Percentiles rank a stretch among this genome's conserved stretches.
phyloP scores from a whole-genome alignment of 148 eudicot species.

The Cornus kousa region DNA sequence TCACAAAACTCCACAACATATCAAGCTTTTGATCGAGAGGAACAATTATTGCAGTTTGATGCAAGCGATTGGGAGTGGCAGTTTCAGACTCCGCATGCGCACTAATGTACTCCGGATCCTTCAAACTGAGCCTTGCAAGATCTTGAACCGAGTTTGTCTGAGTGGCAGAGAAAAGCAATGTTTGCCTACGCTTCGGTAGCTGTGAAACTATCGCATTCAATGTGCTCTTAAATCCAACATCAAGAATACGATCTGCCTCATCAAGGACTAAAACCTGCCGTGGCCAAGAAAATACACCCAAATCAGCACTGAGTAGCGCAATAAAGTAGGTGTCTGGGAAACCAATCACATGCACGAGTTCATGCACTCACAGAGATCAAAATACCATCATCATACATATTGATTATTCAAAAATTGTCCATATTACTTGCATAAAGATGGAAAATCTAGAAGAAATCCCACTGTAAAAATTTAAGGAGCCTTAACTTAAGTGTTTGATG shows the following conservation, averaged over 20 bases:
- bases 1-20: constrained; percentile 89
- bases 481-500: background rate
- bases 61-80: constrained; percentile 77
- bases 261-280: constrained; percentile 89
- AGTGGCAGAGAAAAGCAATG: constrained; percentile 89
- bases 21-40: constrained; percentile 82
- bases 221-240: constrained; percentile 72
- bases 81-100: constrained; percentile 77
- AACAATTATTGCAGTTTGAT: constrained; percentile 66
- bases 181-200: constrained; percentile 76
- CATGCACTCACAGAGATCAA: background rate
- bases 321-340: background rate
- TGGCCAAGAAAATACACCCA: constrained; percentile 35
- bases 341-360: background rate
- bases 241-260: constrained; percentile 97
- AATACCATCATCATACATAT: background rate
- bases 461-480: background rate
- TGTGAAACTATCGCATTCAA: constrained; percentile 83
- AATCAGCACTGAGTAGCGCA: constrained; percentile 14
- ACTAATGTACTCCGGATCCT: constrained; percentile 93
- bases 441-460: background rate
- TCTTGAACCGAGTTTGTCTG: constrained; percentile 92
- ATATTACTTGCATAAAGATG: background rate
- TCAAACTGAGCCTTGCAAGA: constrained; percentile 93
- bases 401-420: background rate